phyloP scores from a whole-genome alignment of 257 asterid genomes.

The Forsythia suspensa region DNA sequence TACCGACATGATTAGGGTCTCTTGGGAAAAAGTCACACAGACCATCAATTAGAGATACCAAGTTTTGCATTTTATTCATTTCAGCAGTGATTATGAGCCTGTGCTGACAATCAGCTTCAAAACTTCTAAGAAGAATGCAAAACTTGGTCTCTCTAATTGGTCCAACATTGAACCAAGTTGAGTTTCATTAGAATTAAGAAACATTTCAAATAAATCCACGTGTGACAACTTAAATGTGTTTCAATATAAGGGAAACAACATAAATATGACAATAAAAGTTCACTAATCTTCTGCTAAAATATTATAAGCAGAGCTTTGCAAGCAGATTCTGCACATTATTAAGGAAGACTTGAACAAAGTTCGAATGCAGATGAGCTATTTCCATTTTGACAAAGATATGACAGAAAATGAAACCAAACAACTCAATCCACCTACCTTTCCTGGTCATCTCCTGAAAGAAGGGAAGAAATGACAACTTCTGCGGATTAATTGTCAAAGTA shows the following conservation, averaged over 20 bases:
- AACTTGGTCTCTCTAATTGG: background rate
- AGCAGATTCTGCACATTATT: too few relatives aligned
- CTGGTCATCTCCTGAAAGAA: constrained; percentile 49
- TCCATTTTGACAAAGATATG: background rate
- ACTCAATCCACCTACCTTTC: constrained; percentile 38
- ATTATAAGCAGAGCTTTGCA: too few relatives aligned
- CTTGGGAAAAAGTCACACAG: background rate
- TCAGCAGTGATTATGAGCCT: background rate
- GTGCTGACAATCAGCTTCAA: background rate
- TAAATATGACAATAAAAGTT: background rate
- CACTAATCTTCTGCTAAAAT: background rate
- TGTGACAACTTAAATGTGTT: background rate
- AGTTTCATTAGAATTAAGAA: background rate
- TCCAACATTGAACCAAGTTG: background rate
- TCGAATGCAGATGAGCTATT: constrained; percentile 5
- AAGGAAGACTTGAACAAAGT: too few relatives aligned
- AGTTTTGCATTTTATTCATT: background rate
- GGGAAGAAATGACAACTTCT: constrained; percentile 60
- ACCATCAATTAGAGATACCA: background rate
- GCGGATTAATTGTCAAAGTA: constrained; percentile 60
- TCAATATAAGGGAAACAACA: background rate
- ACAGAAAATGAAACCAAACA: constrained; percentile 6
- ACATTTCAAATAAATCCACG: constrained; percentile 1
- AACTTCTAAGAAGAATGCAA: background rate
- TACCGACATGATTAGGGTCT: background rate